Evolutionary conservation across 306 rosid species (phyloP), one percentile per base, ranked within the genome.

Genomic region (Arachis hypogaea): DNA sequence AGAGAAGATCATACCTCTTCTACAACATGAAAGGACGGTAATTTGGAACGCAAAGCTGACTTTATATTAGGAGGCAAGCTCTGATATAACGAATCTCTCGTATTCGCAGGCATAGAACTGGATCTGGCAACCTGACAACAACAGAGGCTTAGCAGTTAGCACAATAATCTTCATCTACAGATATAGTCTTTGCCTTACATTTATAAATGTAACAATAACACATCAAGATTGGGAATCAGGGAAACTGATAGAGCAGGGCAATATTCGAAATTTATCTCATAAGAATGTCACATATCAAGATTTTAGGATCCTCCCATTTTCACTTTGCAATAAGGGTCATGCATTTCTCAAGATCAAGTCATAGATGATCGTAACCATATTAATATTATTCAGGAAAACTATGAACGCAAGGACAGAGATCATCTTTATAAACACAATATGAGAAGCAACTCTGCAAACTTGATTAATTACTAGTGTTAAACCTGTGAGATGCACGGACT

Each of bases 31-130:
- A 82, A 82, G 28, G 82, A 82, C 67, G 81, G 88, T 75, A 92
- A 75, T 78, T 86, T 89, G 73, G 92, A 81, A 75, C 97, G 96
- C 83, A 89, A 66, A 63, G 96, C 84, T 47, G 78, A 79, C 80
- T 89, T 92, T 72, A 89, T 55, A 51, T 76, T 80, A 76, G 97
- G 97, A 8, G 97, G 96, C 89, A 92, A 83, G 75, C 86, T 83
- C 86, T 92, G 96, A 83, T 87, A 92, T 68, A 92, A 82, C 51
- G 92, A 45, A 69, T 89, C 97, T 81, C 91, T 87, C 47, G 93
- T 84, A 85, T 85, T 89, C 78, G 86, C 82, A 18, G 97, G 93
- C 89, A 86, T 81, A 42, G 88, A 85, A 81, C 90, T 74, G 74
- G 96, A 92, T 66, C 92, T 80, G 30, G 91, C 90, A 65, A 89